A percentile compares a stretch with the other conserved stretches of the same genome.
Evolutionary conservation across 805 yeast genomes (phyloP).

Genomic region (Myxozyma udenii): DNA sequence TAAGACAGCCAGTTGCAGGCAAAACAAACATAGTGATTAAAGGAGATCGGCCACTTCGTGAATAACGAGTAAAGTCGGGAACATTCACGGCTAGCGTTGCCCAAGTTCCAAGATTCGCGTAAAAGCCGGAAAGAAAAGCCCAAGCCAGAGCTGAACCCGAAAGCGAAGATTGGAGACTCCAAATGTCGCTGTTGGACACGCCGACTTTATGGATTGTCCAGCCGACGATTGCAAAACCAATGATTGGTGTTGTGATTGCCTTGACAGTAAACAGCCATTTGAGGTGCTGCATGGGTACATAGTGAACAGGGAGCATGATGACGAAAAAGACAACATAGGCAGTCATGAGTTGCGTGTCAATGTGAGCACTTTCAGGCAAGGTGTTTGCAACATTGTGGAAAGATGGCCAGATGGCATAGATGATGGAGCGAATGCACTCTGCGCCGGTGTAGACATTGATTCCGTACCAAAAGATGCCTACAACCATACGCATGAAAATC

Average conservation of each 20-base stretch:
- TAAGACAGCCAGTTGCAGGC: constrained; percentile 14
- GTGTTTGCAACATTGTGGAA: constrained; percentile 43
- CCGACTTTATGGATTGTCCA: constrained; percentile 70
- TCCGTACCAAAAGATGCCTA: constrained; percentile 42
- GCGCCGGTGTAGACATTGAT: constrained; percentile 85
- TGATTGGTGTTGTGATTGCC: constrained; percentile 61
- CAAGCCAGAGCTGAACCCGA: constrained; percentile 66
- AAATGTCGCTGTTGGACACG: constrained; percentile 62
- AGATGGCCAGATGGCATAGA: constrained; percentile 64
- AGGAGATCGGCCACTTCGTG: constrained; percentile 39
- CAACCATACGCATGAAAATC: constrained; percentile 62
- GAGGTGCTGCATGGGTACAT: constrained; percentile 76
- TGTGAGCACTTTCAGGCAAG: constrained; percentile 18
- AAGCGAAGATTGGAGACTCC: constrained; percentile 38
- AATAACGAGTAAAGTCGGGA: constrained; percentile 49
- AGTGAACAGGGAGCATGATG: constrained; percentile 71
- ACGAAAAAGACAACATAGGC: constrained; percentile 81
- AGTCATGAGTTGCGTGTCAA: constrained; percentile 54
- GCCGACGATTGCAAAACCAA: constrained; percentile 74
- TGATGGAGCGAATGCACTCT: constrained; percentile 72
- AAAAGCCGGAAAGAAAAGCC: constrained; percentile 55
- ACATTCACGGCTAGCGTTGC: constrained; percentile 47
- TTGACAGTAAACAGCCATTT: constrained; percentile 82
- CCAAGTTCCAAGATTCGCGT: constrained; percentile 46
- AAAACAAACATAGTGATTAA: constrained; percentile 10